phyloP scores from a whole-genome alignment of 306 rosid species.

The Gleditsia sinensis region DNA sequence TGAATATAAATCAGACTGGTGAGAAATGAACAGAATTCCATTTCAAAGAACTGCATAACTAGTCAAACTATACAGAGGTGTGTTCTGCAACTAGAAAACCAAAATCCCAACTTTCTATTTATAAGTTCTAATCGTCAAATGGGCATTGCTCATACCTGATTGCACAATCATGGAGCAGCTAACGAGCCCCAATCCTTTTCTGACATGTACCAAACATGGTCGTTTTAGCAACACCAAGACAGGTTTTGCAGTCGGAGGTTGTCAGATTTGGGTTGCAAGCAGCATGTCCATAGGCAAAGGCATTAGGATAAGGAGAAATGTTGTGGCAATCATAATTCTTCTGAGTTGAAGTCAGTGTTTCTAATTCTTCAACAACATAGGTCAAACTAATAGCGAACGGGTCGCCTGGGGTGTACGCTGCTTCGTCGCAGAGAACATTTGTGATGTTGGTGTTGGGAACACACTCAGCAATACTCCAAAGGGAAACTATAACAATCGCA shows the following conservation, averaged over 20 bases:
- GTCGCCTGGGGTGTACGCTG: constrained; percentile 53
- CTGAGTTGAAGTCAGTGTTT: constrained; percentile 30
- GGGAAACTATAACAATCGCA: constrained; percentile 18
- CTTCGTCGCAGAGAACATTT: constrained; percentile 54
- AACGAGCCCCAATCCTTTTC: constrained; percentile 59
- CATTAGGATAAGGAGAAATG: constrained; percentile 72
- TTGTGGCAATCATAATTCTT: constrained; percentile 47
- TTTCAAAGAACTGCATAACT: too few species aligned
- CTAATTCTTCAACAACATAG: constrained; percentile 56
- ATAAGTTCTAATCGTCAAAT: constrained; percentile 44
- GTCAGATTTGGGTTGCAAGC: constrained; percentile 56
- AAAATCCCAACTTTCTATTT: background rate
- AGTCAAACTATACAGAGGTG: background rate
- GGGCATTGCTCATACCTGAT: constrained; percentile 80
- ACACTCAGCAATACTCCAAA: constrained; percentile 26
- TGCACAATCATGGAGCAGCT: constrained; percentile 57
- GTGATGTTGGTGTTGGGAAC: constrained; percentile 47
- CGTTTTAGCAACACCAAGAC: constrained; percentile 60
- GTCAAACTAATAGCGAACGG: constrained; percentile 54
- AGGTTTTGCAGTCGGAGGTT: constrained; percentile 53
- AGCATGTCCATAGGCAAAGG: constrained; percentile 75
- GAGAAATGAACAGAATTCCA: background rate
- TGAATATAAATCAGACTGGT: background rate
- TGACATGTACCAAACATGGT: constrained; percentile 48
- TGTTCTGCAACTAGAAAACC: background rate